Percentiles rank a stretch among this genome's conserved stretches.
phyloP scores from a whole-genome alignment of 1,139 yeast genomes.

The Kodamaea sp. region DNA sequence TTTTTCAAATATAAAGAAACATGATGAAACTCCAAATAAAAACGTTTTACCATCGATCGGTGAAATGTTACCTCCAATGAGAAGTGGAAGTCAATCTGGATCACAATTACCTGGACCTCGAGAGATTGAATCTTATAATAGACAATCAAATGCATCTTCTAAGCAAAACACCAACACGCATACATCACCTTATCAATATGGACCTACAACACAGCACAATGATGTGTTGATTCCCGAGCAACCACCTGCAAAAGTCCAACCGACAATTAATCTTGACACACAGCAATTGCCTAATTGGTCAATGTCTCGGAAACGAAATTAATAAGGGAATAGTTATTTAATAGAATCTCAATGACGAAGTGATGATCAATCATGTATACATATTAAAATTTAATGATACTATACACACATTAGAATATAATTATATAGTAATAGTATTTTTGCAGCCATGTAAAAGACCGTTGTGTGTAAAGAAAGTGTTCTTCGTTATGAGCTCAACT shows the following conservation, averaged over 20 bases:
- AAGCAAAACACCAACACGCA: slow-evolving; percentile 1
- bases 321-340: too few species aligned
- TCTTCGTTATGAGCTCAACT: too few species aligned
- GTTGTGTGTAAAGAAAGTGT: too few species aligned
- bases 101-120: slow-evolving; percentile 10
- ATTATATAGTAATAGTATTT: too few species aligned
- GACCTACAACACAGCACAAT: neutral
- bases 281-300: too few species aligned
- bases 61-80: slow-evolving; percentile 3
- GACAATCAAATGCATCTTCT: neutral
- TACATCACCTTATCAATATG: slow-evolving; percentile 2
- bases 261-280: neutral
- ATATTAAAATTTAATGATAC: too few species aligned
- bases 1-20: slow-evolving; percentile 13
- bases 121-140: slow-evolving; percentile 8
- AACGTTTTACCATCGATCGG: slow-evolving; percentile 11
- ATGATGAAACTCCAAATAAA: slow-evolving; percentile 5
- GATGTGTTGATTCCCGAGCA: neutral
- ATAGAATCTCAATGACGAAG: too few species aligned
- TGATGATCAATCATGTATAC: too few species aligned
- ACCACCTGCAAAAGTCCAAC: slow-evolving; percentile 9
- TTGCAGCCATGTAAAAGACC: too few species aligned
- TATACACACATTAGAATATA: too few species aligned
- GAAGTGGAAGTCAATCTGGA: neutral
- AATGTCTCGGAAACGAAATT: too few species aligned